A percentile compares a stretch with the other conserved stretches of the same genome.
phyloP scores from a whole-genome alignment of 208 protist species.

The Angomonas deanei region DNA sequence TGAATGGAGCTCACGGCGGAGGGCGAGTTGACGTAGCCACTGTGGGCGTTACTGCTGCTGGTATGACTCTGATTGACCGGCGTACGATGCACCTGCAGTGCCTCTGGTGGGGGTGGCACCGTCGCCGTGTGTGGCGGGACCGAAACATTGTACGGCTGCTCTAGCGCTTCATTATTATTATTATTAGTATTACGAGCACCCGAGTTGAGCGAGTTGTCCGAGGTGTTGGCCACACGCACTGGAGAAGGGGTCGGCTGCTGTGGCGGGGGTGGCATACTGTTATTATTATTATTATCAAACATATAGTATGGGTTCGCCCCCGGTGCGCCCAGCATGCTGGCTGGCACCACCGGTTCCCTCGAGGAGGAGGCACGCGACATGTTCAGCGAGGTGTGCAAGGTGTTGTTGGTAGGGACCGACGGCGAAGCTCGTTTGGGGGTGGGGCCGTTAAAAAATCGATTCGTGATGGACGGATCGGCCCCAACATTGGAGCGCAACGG shows the following conservation, averaged over 20 bases:
- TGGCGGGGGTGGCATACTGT: background rate
- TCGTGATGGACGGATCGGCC: background rate
- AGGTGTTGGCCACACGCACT: background rate
- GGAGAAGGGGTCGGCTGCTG: background rate
- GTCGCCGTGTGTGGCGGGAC: background rate
- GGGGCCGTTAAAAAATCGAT: background rate
- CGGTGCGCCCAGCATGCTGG: too few relatives aligned
- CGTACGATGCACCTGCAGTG: background rate
- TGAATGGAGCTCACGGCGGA: background rate
- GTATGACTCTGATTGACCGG: background rate
- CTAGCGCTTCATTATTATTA: too few relatives aligned
- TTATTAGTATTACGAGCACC: too few relatives aligned
- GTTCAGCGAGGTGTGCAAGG: too few relatives aligned
- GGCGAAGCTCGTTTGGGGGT: background rate
- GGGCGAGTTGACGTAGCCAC: background rate
- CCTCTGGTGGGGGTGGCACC: background rate
- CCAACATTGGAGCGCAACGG: background rate
- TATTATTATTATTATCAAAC: background rate
- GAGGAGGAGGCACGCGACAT: too few relatives aligned
- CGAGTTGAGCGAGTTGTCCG: background rate
- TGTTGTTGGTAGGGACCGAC: background rate
- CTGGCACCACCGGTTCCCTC: too few relatives aligned
- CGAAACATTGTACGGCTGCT: background rate
- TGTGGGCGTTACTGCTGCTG: conserved; percentile 3
- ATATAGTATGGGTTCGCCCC: background rate